phyloP scores from a whole-genome alignment of 108 stramenopile genomes.

The Schizochytrium sp. region DNA sequence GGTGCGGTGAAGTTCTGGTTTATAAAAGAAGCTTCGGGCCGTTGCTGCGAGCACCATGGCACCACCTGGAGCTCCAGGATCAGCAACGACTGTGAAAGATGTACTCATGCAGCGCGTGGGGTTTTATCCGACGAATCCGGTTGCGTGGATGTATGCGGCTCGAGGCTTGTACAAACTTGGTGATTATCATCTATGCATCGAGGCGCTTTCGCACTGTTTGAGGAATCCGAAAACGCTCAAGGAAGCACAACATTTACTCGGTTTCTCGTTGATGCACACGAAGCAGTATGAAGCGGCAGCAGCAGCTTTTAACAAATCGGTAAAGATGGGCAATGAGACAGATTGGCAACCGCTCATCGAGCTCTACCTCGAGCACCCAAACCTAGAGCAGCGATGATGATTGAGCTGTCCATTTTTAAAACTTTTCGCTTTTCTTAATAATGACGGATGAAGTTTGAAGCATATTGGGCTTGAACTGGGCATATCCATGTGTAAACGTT shows the following conservation, averaged over 20 bases:
- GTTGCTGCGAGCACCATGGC: background rate
- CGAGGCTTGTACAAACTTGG: conserved; percentile 43
- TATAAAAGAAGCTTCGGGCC: background rate
- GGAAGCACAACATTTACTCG: conserved; percentile 55
- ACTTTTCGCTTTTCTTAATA: background rate
- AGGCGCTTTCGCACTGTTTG: conserved; percentile 55
- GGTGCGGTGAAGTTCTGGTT: no score
- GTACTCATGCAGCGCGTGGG: conserved; percentile 48
- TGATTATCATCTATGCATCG: conserved; percentile 35
- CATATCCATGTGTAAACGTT: no score
- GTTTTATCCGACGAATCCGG: conserved; percentile 28
- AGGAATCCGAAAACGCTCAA: conserved; percentile 17
- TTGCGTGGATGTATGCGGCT: conserved; percentile 47
- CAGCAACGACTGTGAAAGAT: conserved; percentile 35
- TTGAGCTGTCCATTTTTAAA: background rate
- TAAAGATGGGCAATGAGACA: conserved; percentile 56
- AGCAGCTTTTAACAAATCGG: conserved; percentile 38
- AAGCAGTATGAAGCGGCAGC: conserved; percentile 19
- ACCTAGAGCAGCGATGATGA: conserved; percentile 16
- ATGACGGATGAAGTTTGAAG: background rate
- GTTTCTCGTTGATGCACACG: conserved; percentile 47
- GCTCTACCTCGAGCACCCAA: conserved; percentile 51
- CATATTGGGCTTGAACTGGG: no score
- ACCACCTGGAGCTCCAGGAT: background rate
- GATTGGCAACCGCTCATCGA: conserved; percentile 56